phyloP scores from a whole-genome alignment of 257 asterid species.

The Solanum medicagineum region DNA sequence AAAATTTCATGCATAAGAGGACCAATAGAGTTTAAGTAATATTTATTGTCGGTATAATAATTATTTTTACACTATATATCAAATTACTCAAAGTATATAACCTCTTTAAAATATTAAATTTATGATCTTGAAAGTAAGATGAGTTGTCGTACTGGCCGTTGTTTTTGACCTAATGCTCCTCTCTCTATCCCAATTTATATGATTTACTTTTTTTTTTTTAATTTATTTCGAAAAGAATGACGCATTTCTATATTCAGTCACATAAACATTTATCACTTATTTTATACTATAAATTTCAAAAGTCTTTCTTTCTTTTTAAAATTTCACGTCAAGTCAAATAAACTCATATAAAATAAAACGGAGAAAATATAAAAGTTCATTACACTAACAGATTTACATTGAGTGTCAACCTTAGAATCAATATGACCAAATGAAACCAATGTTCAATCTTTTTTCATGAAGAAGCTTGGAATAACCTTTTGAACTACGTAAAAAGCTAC shows the following conservation, averaged over 20 bases:
- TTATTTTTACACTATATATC: not conserved
- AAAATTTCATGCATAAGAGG: not conserved
- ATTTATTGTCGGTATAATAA: not conserved
- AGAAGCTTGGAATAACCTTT: constrained; percentile 18
- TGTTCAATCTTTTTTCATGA: not conserved
- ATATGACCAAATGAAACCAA: not conserved
- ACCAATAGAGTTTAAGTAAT: not conserved
- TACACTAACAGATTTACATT: not conserved
- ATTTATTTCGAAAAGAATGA: no score
- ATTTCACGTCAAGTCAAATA: no score
- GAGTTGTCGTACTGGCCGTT: not conserved
- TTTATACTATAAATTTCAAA: no score
- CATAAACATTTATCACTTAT: no score
- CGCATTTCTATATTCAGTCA: no score
- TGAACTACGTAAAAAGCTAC: not conserved
- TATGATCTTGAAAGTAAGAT: not conserved
- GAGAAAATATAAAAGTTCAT: not conserved
- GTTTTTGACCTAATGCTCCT: not conserved
- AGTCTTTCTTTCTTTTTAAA: no score
- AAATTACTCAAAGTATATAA: not conserved
- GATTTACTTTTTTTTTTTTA: no score
- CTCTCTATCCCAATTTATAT: no score
- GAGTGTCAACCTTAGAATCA: not conserved
- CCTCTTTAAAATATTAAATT: not conserved
- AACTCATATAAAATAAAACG: no score